Evolutionary conservation across 192 early-diverging fungal species (phyloP).

Genomic region (Gigaspora rosea): DNA sequence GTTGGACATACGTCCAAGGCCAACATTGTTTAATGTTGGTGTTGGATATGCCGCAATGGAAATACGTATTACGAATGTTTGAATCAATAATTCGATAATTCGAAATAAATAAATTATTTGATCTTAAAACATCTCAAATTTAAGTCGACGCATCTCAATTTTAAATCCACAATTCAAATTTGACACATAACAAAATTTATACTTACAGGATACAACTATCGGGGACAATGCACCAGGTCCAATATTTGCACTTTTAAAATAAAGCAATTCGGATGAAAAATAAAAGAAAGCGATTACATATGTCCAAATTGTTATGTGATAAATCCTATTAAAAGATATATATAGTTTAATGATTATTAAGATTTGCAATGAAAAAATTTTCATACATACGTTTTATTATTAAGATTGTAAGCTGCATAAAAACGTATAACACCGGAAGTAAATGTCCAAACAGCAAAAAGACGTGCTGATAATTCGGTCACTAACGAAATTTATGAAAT

Average conservation of each 20-base stretch:
- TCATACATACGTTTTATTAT: conserved; percentile 58
- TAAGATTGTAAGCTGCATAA: conserved; percentile 84
- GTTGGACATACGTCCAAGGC: too few species aligned
- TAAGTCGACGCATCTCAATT: too few species aligned
- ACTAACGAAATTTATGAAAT: conserved; percentile 47
- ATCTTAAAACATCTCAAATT: too few species aligned
- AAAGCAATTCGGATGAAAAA: conserved; percentile 66
- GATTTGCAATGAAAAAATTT: not conserved
- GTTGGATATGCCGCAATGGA: too few species aligned
- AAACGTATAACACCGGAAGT: conserved; percentile 79
- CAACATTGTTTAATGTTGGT: too few species aligned
- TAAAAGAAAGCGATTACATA: conserved; percentile 72
- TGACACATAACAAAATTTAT: not conserved
- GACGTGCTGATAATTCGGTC: conserved; percentile 76
- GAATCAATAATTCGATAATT: too few species aligned
- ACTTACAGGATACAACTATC: conserved; percentile 63
- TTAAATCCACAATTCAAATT: not conserved
- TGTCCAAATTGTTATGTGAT: conserved; percentile 61
- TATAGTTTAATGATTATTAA: not conserved
- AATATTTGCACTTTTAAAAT: conserved; percentile 64
- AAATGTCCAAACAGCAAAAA: conserved; percentile 91
- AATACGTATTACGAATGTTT: too few species aligned
- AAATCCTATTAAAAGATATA: conserved; percentile 46
- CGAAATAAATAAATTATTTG: too few species aligned
- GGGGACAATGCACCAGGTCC: conserved; percentile 67